These are phyloP conservation scores for Lodderomyces pseudojiufengensis DNA, from an alignment of 1,139 yeast genomes.

Conservation along the genomic window DNA sequence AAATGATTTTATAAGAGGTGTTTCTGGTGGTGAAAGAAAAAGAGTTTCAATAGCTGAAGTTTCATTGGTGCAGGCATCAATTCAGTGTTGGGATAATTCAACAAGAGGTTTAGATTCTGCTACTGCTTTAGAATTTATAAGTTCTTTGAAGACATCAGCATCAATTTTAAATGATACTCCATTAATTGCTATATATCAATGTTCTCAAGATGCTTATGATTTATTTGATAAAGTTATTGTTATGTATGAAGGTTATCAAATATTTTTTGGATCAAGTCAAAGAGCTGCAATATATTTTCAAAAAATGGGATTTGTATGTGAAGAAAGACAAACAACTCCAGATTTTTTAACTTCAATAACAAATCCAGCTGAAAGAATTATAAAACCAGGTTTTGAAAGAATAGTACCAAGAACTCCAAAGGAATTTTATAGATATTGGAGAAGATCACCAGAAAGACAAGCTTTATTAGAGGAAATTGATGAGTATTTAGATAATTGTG, in stretches of 20 bases:
- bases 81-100: conserved; percentile 61
- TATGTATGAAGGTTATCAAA: conserved; percentile 37
- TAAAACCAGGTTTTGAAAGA: conserved; percentile 43
- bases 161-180: conserved; percentile 57
- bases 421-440: conserved; percentile 25
- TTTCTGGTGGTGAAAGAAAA: conserved; percentile 45
- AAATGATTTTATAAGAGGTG: conserved; percentile 34
- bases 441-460: conserved; percentile 19
- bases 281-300: conserved; percentile 43
- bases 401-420: conserved; percentile 23
- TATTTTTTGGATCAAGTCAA: conserved; percentile 58
- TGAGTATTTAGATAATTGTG: conserved; percentile 14
- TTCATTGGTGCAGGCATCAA: conserved; percentile 33
- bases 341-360: conserved; percentile 55
- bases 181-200: conserved; percentile 73
- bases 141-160: conserved; percentile 64
- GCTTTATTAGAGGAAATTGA: conserved; percentile 19
- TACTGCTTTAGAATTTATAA: conserved; percentile 65
- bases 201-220: conserved; percentile 31
- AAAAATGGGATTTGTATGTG: conserved; percentile 54
- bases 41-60: conserved; percentile 45
- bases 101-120: conserved; percentile 62
- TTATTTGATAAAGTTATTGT: conserved; percentile 72
- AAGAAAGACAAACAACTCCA: conserved; percentile 67
- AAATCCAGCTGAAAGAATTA: conserved; percentile 60